Percentiles rank a stretch among this genome's conserved stretches.
Evolutionary conservation across 768 basidiomycete genomes (phyloP).

Genomic region (Crassisporium funariophilum): DNA sequence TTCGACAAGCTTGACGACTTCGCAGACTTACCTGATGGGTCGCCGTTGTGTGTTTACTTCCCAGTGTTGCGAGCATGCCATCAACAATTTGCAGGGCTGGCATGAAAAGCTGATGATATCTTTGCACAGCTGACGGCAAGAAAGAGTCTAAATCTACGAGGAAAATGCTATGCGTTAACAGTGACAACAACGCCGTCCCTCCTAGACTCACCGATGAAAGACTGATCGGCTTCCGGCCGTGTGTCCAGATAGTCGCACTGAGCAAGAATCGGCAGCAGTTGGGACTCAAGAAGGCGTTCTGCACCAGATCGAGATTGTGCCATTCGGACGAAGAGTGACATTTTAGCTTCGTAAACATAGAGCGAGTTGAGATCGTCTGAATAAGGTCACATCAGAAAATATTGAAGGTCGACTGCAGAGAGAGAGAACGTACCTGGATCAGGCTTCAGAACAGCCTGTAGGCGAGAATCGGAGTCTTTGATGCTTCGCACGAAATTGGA

Average conservation of each 20-base stretch:
- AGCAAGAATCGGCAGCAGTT: slow-evolving; percentile 70
- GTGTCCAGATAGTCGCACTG: slow-evolving; percentile 89
- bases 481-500: slow-evolving; percentile 80
- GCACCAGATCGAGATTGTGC: slow-evolving; percentile 83
- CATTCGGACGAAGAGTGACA: slow-evolving; percentile 86
- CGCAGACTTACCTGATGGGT: slow-evolving; percentile 60
- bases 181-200: background rate
- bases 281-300: slow-evolving; percentile 79
- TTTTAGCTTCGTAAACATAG: slow-evolving; percentile 94
- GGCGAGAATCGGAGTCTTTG: slow-evolving; percentile 76
- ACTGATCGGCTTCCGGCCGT: slow-evolving; percentile 79
- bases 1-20: background rate
- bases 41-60: slow-evolving; percentile 65
- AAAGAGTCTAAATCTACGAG: slow-evolving; percentile 78
- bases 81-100: slow-evolving; percentile 83
- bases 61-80: slow-evolving; percentile 77
- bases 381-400: slow-evolving; percentile 1
- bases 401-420: background rate
- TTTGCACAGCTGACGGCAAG: slow-evolving; percentile 81
- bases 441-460: slow-evolving; percentile 79
- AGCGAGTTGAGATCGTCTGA: slow-evolving; percentile 86
- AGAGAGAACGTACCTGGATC: slow-evolving; percentile 72
- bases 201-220: slow-evolving; percentile 67
- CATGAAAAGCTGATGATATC: slow-evolving; percentile 90
- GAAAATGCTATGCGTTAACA: background rate